These are phyloP conservation scores for Scopulariopsis brevicaulis DNA, from an alignment of 2,329 filamentous ascomycete genomes.

Conservation along the genomic window DNA sequence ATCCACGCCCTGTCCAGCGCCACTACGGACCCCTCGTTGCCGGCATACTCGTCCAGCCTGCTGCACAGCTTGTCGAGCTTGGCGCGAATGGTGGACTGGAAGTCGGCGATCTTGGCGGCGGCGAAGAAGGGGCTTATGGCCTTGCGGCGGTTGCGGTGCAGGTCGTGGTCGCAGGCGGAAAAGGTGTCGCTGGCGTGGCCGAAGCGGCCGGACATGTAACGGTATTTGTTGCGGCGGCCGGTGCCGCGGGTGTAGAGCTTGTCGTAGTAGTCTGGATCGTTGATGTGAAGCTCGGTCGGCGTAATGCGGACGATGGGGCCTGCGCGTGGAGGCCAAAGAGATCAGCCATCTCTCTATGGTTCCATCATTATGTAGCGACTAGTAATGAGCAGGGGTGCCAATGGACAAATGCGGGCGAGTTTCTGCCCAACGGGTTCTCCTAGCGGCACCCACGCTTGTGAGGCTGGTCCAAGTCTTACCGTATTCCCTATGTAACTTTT, in stretches of 20 bases:
- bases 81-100: slow-evolving; percentile 24
- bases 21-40: slow-evolving; percentile 1
- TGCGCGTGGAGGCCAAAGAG: slow-evolving; percentile 1
- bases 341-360: too few relatives aligned
- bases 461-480: slow-evolving; percentile 12
- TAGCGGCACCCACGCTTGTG: too few relatives aligned
- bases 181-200: slow-evolving; percentile 10
- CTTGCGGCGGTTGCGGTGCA: slow-evolving; percentile 19
- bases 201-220: slow-evolving; percentile 6
- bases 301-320: slow-evolving; percentile 25
- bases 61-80: slow-evolving; percentile 19
- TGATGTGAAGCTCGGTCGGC: slow-evolving; percentile 17
- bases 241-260: slow-evolving; percentile 9
- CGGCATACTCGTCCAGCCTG: slow-evolving; percentile 16
- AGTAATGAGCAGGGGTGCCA: too few relatives aligned
- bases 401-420: too few relatives aligned
- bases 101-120: slow-evolving; percentile 21
- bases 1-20: slow-evolving; percentile 1
- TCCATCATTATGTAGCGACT: too few relatives aligned
- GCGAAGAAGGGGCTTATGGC: slow-evolving; percentile 25
- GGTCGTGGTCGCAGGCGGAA: slow-evolving; percentile 21
- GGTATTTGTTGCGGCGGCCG: slow-evolving; percentile 4
- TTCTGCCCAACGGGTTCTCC: too few relatives aligned
- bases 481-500: slow-evolving; percentile 21
- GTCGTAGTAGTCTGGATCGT: slow-evolving; percentile 15